A percentile compares a stretch with the other conserved stretches of the same genome.
phyloP scores from a whole-genome alignment of 306 rosid genomes.

The Rubus idaeus region DNA sequence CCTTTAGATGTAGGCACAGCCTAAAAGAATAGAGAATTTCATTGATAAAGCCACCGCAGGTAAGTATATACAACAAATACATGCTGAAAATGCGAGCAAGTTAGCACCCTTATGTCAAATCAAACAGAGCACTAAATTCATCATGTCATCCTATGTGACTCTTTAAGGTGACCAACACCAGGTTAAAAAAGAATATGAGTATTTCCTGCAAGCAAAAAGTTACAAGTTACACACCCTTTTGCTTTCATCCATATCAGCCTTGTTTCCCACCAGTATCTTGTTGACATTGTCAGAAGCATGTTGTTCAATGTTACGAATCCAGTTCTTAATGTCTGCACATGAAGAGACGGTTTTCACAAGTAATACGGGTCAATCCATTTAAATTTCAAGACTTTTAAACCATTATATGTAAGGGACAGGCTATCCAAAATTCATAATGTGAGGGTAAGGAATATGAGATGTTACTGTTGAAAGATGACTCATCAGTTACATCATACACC shows the following conservation, averaged over 20 bases:
- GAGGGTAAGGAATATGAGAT: constrained; percentile 32
- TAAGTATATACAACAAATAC: not conserved
- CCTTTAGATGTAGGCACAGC: constrained; percentile 84
- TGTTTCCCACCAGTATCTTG: constrained; percentile 79
- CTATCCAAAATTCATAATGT: constrained; percentile 19
- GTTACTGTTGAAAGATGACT: constrained; percentile 76
- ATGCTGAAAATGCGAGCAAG: not conserved
- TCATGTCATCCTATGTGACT: constrained; percentile 6
- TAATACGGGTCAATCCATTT: not conserved
- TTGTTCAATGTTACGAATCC: constrained; percentile 87
- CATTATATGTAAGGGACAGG: constrained; percentile 3
- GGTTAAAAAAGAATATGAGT: not conserved
- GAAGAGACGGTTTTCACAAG: constrained; percentile 18
- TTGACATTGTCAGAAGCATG: constrained; percentile 83
- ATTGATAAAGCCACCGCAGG: not conserved
- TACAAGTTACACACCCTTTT: constrained; percentile 51
- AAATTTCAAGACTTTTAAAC: not conserved
- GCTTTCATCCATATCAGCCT: constrained; percentile 94
- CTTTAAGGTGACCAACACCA: not conserved
- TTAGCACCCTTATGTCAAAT: constrained; percentile 2
- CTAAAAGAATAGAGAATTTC: constrained; percentile 33
- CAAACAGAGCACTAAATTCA: not conserved
- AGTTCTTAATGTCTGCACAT: constrained; percentile 72
- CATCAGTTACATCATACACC: constrained; percentile 85
- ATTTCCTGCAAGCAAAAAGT: constrained; percentile 19